Percentiles rank a stretch among this genome's conserved stretches.
Conservation (phyloP, 2,329 filamentous ascomycete genomes). For the Exserohilum turcica region DNA sequence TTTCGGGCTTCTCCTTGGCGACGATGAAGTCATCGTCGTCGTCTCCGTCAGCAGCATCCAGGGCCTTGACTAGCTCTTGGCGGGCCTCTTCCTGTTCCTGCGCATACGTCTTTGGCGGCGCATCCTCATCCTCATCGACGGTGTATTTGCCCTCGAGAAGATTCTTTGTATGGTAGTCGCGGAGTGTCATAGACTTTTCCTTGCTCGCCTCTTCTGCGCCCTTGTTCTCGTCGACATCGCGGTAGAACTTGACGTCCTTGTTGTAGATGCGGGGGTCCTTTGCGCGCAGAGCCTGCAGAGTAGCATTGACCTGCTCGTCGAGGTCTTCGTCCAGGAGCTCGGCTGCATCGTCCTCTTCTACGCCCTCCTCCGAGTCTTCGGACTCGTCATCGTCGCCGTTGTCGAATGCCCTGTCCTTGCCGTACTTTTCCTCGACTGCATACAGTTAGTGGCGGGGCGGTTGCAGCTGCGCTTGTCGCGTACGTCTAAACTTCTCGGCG, state of each 20-base stretch:
- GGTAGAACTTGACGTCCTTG: constrained; percentile 76
- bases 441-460: constrained; percentile 24
- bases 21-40: constrained; percentile 76
- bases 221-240: constrained; percentile 60
- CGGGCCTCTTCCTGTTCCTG: constrained; percentile 89
- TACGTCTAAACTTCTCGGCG: constrained; percentile 77
- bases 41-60: constrained; percentile 67
- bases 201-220: constrained; percentile 59
- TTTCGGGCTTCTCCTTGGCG: constrained; percentile 63
- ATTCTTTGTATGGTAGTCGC: constrained; percentile 91
- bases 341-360: constrained; percentile 88
- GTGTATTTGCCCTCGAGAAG: constrained; percentile 73
- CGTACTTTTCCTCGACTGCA: constrained; percentile 87
- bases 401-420: constrained; percentile 51
- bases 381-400: constrained; percentile 58
- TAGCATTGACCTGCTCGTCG: constrained; percentile 85
- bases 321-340: constrained; percentile 84
- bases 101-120: constrained; percentile 71
- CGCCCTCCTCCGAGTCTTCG: constrained; percentile 58
- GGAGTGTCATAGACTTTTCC: constrained; percentile 80
- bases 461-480: constrained; percentile 32
- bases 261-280: constrained; percentile 95
- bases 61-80: constrained; percentile 75
- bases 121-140: constrained; percentile 61
- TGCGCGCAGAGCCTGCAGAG: constrained; percentile 81